Base-by-base conservation (phyloP, 2,329 filamentous ascomycete genomes). In the Fusarium penzigii region DNA sequence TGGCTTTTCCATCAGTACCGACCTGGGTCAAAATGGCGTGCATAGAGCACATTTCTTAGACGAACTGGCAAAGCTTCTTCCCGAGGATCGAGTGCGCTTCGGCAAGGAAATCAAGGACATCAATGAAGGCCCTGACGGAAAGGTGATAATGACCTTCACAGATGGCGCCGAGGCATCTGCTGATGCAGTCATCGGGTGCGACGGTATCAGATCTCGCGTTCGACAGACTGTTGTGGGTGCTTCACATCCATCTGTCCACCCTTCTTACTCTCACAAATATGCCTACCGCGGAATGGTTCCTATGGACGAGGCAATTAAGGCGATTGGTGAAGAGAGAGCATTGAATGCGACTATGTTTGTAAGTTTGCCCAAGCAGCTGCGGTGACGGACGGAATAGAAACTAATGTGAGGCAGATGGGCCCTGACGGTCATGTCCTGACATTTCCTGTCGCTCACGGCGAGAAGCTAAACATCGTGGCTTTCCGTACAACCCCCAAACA, bases 161-260 rank as follows among this genome's bases (percentile, higher is more conserved):
- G 76, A 78, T 39, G 74, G 74, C 1, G 70, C 71, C 0, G 69
- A 65, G 1, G 72, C 69, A 3, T 56, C 64, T 8, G 71, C 74
- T 5, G 71, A 74, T 25, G 72, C 67, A 0, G 48, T 85, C 0
- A 70, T 88, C 42, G 85, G 82, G 0, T 86, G 83, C 57, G 85
- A 88, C 64, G 85, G 85, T 0, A 85, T 88, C 61, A 86, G 86
- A 64, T 83, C 80, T 9, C 70, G 71, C 14, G 75, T 80, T 1
- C 69, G 83, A 2, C 64, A 76, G 29, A 63, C 80, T 7, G 66
- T 86, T 9, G 68, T 84, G 0, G 79, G 78, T 0, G 61, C 70
- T 1, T 61, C 69, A 14, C 52, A 67, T 66, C 73, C 48, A 62
- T 75, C 25, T 44, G 73, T 47, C 62, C 78, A 1, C 59, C 72